phyloP scores from a whole-genome alignment of 2,329 filamentous ascomycete species.

The Xylariaceae sp. region DNA sequence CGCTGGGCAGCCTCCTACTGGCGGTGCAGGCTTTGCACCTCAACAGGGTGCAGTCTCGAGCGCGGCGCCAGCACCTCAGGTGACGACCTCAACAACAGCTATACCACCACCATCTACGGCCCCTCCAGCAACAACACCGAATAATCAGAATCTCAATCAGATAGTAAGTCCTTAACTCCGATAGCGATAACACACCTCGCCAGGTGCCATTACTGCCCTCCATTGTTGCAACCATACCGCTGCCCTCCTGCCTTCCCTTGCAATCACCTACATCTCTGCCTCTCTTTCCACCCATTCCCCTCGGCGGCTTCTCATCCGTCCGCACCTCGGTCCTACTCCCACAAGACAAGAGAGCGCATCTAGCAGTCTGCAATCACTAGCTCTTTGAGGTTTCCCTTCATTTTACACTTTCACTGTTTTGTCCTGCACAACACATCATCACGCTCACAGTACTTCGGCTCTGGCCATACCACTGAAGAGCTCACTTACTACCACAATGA shows the following conservation, averaged over 20 bases:
- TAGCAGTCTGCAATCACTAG: no score
- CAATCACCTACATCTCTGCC: no score
- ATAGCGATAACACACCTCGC: background rate
- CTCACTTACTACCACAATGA: no score
- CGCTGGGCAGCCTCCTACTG: slow-evolving; percentile 21
- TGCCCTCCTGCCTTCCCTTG: background rate
- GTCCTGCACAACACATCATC: no score
- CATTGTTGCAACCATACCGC: background rate
- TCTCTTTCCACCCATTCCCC: background rate
- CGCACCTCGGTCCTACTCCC: no score
- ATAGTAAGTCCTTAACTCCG: slow-evolving; percentile 63
- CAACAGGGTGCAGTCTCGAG: slow-evolving; percentile 16
- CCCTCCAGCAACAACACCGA: slow-evolving; percentile 36
- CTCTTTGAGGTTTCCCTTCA: no score
- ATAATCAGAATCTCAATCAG: slow-evolving; percentile 88
- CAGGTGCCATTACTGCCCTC: slow-evolving; percentile 17
- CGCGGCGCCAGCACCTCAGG: slow-evolving; percentile 19
- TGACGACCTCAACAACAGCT: slow-evolving; percentile 12
- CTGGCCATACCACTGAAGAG: no score
- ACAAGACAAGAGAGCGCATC: no score
- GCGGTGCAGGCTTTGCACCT: slow-evolving; percentile 21
- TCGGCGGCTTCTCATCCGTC: no score
- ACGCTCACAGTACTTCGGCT: no score
- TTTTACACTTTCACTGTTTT: no score
- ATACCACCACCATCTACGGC: slow-evolving; percentile 22